These are phyloP conservation scores for Colletotrichum noveboracense DNA, from an alignment of 2,329 filamentous ascomycete genomes.

Conservation along the genomic window DNA sequence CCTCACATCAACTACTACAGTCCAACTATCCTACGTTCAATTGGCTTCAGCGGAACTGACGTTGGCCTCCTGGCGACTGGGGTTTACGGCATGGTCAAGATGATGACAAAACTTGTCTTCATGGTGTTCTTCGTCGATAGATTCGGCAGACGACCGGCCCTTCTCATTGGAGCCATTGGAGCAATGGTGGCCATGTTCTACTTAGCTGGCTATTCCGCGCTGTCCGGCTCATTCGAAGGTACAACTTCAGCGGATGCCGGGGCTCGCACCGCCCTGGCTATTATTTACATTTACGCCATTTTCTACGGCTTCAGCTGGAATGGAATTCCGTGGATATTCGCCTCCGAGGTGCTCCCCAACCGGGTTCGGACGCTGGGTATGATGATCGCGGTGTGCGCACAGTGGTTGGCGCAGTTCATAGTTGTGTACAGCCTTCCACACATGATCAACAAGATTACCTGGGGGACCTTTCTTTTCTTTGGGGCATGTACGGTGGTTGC, in stretches of 20 bases:
- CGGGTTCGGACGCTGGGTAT: not conserved
- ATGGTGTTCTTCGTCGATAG: not conserved
- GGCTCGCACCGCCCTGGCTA: not conserved
- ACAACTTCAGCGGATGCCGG: not conserved
- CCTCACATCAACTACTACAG: not conserved
- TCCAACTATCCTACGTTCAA: not conserved
- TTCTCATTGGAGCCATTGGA: not conserved
- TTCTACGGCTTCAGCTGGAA: not conserved
- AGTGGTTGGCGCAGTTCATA: not conserved
- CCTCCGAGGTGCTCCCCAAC: not conserved
- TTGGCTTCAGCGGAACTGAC: not conserved
- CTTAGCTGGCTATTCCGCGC: not conserved
- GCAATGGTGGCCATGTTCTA: not conserved
- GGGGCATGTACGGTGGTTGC: not conserved
- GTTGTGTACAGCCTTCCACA: not conserved
- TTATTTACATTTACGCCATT: not conserved
- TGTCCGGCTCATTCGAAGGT: not conserved
- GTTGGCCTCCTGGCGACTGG: not conserved
- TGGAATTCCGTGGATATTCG: not conserved
- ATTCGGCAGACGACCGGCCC: not conserved
- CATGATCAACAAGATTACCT: not conserved
- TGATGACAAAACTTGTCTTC: not conserved
- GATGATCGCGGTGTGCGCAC: not conserved
- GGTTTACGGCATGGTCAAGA: not conserved
- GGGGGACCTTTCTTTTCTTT: not conserved